phyloP scores from a whole-genome alignment of 345 rosid genomes.

The Zanthoxylum bungeanum region DNA sequence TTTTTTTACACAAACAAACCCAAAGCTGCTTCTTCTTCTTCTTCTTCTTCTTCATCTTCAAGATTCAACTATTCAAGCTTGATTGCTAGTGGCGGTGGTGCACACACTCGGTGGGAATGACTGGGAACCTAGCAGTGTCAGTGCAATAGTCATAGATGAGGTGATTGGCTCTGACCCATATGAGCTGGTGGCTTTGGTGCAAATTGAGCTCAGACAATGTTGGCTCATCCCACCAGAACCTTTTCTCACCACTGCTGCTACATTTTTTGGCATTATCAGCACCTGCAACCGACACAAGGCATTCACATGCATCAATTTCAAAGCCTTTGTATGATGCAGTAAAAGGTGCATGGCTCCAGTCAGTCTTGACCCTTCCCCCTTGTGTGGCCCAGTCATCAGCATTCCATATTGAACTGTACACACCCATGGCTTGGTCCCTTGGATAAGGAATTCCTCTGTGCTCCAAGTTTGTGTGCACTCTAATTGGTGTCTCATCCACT shows the following conservation, averaged over 20 bases:
- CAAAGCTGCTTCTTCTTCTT: too few relatives aligned
- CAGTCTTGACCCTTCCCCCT: constrained; percentile 92
- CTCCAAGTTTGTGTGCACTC: constrained; percentile 86
- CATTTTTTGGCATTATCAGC: constrained; percentile 52
- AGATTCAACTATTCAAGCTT: too few relatives aligned
- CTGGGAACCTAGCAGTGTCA: constrained; percentile 75
- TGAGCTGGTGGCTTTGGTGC: constrained; percentile 95
- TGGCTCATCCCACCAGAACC: constrained; percentile 95
- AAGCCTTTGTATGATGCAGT: constrained; percentile 79
- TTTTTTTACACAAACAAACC: neutral
- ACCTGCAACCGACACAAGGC: constrained; percentile 38
- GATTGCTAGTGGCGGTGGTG: constrained; percentile 75
- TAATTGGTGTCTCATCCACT: constrained; percentile 78
- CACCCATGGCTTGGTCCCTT: constrained; percentile 95
- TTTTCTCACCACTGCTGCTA: constrained; percentile 52
- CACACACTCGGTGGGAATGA: constrained; percentile 73
- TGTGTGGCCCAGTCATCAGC: constrained; percentile 99
- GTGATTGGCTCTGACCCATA: constrained; percentile 90
- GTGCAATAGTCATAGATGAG: constrained; percentile 87
- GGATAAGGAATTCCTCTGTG: constrained; percentile 85
- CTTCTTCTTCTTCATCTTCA: too few relatives aligned
- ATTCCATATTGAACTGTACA: constrained; percentile 97
- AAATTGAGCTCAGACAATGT: constrained; percentile 59
- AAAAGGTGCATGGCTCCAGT: constrained; percentile 96
- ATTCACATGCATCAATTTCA: constrained; percentile 78